These are phyloP conservation scores for Sambucus nigra DNA, from an alignment of 129 eudicot species.

Conservation along the genomic window DNA sequence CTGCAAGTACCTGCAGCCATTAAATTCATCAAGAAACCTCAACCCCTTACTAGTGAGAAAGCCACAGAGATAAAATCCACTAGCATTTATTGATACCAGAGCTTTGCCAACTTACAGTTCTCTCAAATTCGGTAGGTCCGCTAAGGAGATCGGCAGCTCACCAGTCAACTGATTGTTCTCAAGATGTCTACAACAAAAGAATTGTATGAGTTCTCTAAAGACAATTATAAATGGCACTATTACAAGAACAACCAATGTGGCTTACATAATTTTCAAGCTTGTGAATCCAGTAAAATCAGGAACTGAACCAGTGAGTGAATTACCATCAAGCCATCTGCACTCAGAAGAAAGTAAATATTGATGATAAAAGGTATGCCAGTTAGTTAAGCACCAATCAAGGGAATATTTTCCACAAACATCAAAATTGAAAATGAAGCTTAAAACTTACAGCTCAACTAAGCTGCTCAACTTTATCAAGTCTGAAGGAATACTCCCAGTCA, in stretches of 20 bases:
- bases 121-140: constrained; percentile 53
- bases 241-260: neutral
- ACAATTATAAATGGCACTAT: neutral
- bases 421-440: constrained; percentile 7
- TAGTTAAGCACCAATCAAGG: constrained; percentile 5
- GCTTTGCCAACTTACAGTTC: constrained; percentile 59
- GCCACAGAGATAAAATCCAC: neutral
- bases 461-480: constrained; percentile 58
- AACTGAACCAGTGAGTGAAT: constrained; percentile 65
- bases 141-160: constrained; percentile 59
- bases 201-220: constrained; percentile 14
- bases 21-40: neutral
- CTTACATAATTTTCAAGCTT: constrained; percentile 66
- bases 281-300: constrained; percentile 88
- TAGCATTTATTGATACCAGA: neutral
- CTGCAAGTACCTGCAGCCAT: constrained; percentile 65
- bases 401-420: neutral
- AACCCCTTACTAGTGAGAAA: neutral
- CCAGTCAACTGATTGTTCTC: constrained; percentile 87
- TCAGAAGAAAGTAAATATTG: neutral
- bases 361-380: constrained; percentile 3
- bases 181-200: constrained; percentile 54
- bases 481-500: constrained; percentile 70
- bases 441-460: constrained; percentile 77
- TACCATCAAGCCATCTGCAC: constrained; percentile 89